Conservation (phyloP, 768 basidiomycete genomes). For the Suillus subalutaceus region DNA sequence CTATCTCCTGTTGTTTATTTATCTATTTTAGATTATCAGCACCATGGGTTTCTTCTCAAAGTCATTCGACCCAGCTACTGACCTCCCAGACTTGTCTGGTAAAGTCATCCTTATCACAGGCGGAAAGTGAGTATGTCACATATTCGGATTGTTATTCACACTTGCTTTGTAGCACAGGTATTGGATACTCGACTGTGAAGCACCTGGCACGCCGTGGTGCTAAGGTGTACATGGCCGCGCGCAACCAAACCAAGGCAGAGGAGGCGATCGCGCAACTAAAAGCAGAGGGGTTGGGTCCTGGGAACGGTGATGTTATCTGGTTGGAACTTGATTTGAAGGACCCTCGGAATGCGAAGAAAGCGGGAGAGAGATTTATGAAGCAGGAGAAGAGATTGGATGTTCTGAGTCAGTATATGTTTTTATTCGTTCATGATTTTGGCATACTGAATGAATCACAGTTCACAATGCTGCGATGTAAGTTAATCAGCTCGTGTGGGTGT, state of each 20-base stretch:
- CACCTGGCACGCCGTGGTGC: slow-evolving; percentile 56
- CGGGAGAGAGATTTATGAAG: slow-evolving; percentile 51
- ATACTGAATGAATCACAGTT: slow-evolving; percentile 36
- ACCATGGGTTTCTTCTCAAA: slow-evolving; percentile 27
- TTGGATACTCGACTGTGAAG: slow-evolving; percentile 54
- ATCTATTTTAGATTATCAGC: background rate
- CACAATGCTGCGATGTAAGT: slow-evolving; percentile 59
- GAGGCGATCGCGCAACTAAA: slow-evolving; percentile 51
- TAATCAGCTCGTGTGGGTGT: background rate
- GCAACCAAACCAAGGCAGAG: slow-evolving; percentile 47
- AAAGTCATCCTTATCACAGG: slow-evolving; percentile 62
- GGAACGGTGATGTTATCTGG: slow-evolving; percentile 51
- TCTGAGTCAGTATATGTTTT: slow-evolving; percentile 40
- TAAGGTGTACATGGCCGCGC: slow-evolving; percentile 61
- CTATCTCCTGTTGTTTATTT: slow-evolving; percentile 7
- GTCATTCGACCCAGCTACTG: slow-evolving; percentile 38
- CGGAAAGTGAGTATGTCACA: slow-evolving; percentile 45
- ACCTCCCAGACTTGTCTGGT: slow-evolving; percentile 48
- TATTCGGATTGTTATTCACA: background rate
- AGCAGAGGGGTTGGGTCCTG: slow-evolving; percentile 44
- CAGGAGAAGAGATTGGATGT: slow-evolving; percentile 58
- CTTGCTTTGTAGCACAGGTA: slow-evolving; percentile 39
- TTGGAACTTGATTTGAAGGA: slow-evolving; percentile 55
- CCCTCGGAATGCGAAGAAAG: slow-evolving; percentile 46
- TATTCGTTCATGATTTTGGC: background rate